A percentile compares a stretch with the other conserved stretches of the same genome.
Evolutionary conservation across 352 stramenopile genomes (phyloP).

Genomic region (Phytophthora meadii): DNA sequence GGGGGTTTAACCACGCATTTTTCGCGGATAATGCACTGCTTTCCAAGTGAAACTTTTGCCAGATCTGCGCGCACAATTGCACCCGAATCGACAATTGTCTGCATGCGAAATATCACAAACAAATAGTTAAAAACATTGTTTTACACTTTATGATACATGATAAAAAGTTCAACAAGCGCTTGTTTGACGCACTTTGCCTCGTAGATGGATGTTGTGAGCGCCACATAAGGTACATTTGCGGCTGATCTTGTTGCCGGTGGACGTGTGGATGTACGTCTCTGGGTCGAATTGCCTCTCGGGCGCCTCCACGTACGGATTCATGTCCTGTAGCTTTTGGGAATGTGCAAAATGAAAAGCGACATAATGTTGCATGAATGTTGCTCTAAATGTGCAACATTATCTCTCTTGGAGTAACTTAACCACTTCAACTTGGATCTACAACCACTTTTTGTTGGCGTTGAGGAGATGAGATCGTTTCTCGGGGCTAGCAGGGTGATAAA

Average conservation of each 20-base stretch:
- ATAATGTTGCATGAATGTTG: slow-evolving; percentile 4
- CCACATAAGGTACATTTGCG: slow-evolving; percentile 67
- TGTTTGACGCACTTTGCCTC: slow-evolving; percentile 55
- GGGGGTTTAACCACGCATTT: slow-evolving; percentile 80
- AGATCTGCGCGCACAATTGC: slow-evolving; percentile 84
- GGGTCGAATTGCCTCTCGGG: slow-evolving; percentile 58
- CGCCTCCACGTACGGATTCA: slow-evolving; percentile 70
- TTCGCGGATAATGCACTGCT: slow-evolving; percentile 80
- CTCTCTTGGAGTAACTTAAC: background rate
- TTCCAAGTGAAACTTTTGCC: slow-evolving; percentile 83
- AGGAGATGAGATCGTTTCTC: slow-evolving; percentile 74
- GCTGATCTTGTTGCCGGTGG: slow-evolving; percentile 78
- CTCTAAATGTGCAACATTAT: slow-evolving; percentile 1
- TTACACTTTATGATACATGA: background rate
- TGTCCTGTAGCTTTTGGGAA: slow-evolving; percentile 12
- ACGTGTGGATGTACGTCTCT: slow-evolving; percentile 72
- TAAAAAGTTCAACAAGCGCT: background rate
- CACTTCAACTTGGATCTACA: slow-evolving; percentile 39
- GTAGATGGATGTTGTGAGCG: slow-evolving; percentile 78
- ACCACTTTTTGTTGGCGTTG: slow-evolving; percentile 85
- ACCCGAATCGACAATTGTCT: slow-evolving; percentile 78
- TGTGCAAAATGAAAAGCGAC: background rate
- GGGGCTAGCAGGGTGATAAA: slow-evolving; percentile 64
- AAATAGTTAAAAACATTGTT: background rate
- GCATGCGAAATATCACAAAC: slow-evolving; percentile 3